Evolutionary conservation across 106 monocot genomes (phyloP).

Genomic region (Narthecium ossifragum): DNA sequence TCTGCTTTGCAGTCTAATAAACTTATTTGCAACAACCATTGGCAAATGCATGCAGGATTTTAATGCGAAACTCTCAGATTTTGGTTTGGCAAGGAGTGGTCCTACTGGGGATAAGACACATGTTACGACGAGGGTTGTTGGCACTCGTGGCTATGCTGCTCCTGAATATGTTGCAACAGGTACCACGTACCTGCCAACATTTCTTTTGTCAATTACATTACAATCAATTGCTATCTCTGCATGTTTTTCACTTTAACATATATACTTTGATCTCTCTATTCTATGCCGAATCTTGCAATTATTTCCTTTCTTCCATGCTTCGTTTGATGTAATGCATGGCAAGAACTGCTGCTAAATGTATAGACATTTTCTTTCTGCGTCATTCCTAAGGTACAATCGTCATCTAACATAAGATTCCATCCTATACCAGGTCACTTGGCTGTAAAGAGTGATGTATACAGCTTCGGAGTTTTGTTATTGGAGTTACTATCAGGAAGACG

Average conservation of each 20-base stretch:
- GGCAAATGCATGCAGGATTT: constrained; percentile 55
- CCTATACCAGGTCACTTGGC: constrained; percentile 59
- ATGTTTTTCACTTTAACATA: neutral
- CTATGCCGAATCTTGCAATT: neutral
- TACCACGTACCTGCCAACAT: constrained; percentile 7
- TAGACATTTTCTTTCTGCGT: too few species aligned
- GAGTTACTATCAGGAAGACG: constrained; percentile 70
- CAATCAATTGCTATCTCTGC: neutral
- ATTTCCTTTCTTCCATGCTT: neutral
- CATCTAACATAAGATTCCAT: too few species aligned
- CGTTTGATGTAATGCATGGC: too few species aligned
- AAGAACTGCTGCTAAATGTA: too few species aligned
- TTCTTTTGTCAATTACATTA: too few species aligned
- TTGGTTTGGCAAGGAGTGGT: constrained; percentile 85
- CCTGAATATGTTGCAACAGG: constrained; percentile 91
- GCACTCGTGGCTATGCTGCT: constrained; percentile 89
- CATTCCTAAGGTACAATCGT: too few species aligned
- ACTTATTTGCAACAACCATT: neutral
- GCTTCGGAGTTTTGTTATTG: constrained; percentile 84
- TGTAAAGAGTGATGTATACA: constrained; percentile 81
- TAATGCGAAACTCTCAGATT: constrained; percentile 90
- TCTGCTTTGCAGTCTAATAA: neutral
- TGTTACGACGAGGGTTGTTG: constrained; percentile 78
- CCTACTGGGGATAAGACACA: constrained; percentile 88
- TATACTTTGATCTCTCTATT: neutral